Percentiles rank a stretch among this genome's conserved stretches.
Evolutionary conservation across 2,329 filamentous ascomycete genomes (phyloP).

Genomic region (Fusarium redolens): DNA sequence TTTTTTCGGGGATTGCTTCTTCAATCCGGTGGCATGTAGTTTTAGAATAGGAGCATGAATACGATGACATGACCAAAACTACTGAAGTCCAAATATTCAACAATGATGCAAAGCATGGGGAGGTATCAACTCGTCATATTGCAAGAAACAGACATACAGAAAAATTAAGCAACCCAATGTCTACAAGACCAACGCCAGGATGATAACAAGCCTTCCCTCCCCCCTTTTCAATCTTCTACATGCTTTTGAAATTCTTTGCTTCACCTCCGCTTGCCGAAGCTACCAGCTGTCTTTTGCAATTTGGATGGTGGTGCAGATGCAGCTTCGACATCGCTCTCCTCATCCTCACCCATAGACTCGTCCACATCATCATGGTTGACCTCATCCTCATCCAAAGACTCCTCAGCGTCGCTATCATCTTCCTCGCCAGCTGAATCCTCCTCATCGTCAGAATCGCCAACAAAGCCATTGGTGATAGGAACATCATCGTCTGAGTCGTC

Average conservation of each 20-base stretch:
- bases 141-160: slow-evolving; percentile 42
- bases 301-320: slow-evolving; percentile 58
- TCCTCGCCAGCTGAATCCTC: slow-evolving; percentile 60
- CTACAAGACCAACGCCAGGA: slow-evolving; percentile 46
- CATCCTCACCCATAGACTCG: slow-evolving; percentile 67
- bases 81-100: not conserved
- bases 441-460: slow-evolving; percentile 71
- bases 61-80: slow-evolving; percentile 17
- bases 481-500: slow-evolving; percentile 66
- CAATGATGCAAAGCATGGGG: slow-evolving; percentile 10
- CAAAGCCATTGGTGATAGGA: slow-evolving; percentile 64
- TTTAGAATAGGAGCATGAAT: slow-evolving; percentile 11
- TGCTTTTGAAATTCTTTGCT: slow-evolving; percentile 14
- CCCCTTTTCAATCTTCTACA: slow-evolving; percentile 17
- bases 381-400: slow-evolving; percentile 68
- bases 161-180: slow-evolving; percentile 40
- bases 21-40: slow-evolving; percentile 2
- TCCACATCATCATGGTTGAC: slow-evolving; percentile 68
- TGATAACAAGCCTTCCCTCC: slow-evolving; percentile 30
- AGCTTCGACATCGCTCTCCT: slow-evolving; percentile 62
- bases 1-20: not conserved
- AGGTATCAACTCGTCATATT: slow-evolving; percentile 47
- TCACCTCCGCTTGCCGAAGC: slow-evolving; percentile 41
- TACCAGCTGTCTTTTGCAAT: slow-evolving; percentile 47
- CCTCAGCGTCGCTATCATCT: slow-evolving; percentile 56